phyloP scores from a whole-genome alignment of 106 monocot species.

The Dendrobium catenatum region DNA sequence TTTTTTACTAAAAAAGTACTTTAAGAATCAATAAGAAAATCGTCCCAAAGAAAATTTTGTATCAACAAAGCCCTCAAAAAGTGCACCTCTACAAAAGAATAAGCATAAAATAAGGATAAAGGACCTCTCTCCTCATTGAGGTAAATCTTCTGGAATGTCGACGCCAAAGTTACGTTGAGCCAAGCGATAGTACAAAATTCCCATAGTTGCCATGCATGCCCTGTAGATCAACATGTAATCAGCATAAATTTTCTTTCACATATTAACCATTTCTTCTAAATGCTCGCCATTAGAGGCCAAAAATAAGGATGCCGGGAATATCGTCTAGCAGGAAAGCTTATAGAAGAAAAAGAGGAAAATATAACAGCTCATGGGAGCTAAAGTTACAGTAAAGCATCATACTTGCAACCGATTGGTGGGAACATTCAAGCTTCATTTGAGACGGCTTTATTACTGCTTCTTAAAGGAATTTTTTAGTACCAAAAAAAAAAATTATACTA shows the following conservation, averaged over 20 bases:
- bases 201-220: slow-evolving; percentile 98
- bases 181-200: slow-evolving; percentile 82
- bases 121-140: slow-evolving; percentile 30
- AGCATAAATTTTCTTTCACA: background rate
- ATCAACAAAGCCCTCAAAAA: background rate
- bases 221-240: slow-evolving; percentile 16
- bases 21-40: too few relatives aligned
- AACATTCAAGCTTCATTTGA: too few relatives aligned
- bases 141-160: slow-evolving; percentile 48
- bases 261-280: background rate
- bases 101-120: background rate
- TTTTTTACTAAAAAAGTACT: too few relatives aligned
- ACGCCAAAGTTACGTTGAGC: slow-evolving; percentile 62
- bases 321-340: background rate
- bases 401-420: background rate
- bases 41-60: background rate
- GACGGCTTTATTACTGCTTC: too few relatives aligned
- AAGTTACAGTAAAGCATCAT: background rate
- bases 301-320: background rate
- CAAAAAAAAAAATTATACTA: too few relatives aligned
- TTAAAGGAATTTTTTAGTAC: too few relatives aligned
- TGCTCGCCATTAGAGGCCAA: background rate
- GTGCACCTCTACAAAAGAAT: slow-evolving; percentile 9
- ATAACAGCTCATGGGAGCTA: background rate
- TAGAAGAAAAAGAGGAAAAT: background rate